Percentiles rank a stretch among this genome's conserved stretches.
phyloP scores from a whole-genome alignment of 2,329 filamentous ascomycete species.

The Capronia coronata region DNA sequence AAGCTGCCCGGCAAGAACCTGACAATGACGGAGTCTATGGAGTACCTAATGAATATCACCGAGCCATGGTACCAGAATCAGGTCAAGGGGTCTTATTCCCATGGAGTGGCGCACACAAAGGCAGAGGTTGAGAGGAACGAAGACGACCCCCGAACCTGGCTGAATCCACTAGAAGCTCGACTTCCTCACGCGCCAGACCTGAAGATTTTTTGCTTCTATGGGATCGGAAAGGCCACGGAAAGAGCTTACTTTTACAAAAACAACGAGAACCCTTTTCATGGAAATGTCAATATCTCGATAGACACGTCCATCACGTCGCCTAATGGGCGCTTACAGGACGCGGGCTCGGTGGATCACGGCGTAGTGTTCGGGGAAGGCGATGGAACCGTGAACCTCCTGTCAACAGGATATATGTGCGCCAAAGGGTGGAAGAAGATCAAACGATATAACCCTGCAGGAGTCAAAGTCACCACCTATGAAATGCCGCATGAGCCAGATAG shows the following conservation, averaged over 20 bases:
- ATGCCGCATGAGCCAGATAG: conserved; percentile 95
- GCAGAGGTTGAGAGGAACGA: conserved; percentile 78
- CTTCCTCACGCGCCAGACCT: conserved; percentile 79
- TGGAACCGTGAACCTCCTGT: conserved; percentile 89
- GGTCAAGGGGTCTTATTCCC: conserved; percentile 70
- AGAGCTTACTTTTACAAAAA: conserved; percentile 84
- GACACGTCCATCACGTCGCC: conserved; percentile 54
- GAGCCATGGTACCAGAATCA: conserved; percentile 80
- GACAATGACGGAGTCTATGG: conserved; percentile 69
- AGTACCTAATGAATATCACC: conserved; percentile 69
- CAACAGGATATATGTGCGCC: conserved; percentile 92
- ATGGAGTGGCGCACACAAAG: conserved; percentile 74
- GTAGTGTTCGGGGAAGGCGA: conserved; percentile 96
- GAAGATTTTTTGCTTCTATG: conserved; percentile 97
- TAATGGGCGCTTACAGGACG: conserved; percentile 42
- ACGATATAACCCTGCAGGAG: conserved; percentile 81
- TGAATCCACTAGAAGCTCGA: conserved; percentile 89
- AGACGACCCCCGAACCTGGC: conserved; percentile 73
- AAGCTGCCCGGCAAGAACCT: conserved; percentile 57
- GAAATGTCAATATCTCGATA: conserved; percentile 62
- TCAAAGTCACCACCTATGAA: conserved; percentile 77
- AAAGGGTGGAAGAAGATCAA: conserved; percentile 82
- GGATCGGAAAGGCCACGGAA: conserved; percentile 86
- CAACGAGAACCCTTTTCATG: conserved; percentile 45
- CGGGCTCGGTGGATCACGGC: conserved; percentile 61